phyloP scores from a whole-genome alignment of 306 rosid species.

The Dalbergia cochinchinensis region DNA sequence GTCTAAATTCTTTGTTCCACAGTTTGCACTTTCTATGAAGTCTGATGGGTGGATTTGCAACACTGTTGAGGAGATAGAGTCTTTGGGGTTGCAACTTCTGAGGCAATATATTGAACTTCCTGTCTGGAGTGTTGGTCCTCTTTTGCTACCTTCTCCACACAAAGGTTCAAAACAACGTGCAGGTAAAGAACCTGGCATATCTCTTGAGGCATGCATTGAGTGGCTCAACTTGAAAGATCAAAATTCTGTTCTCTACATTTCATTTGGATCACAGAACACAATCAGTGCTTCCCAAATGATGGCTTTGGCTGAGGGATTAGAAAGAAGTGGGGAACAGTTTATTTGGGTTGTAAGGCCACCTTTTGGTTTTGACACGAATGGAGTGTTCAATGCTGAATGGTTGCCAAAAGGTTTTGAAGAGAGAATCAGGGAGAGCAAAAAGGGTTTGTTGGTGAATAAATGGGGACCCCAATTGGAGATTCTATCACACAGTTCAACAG shows the following conservation, averaged over 20 bases:
- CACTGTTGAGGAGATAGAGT: conserved; percentile 72
- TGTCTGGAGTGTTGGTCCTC: conserved; percentile 68
- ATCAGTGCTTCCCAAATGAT: conserved; percentile 67
- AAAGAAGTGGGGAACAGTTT: conserved; percentile 59
- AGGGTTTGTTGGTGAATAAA: conserved; percentile 61
- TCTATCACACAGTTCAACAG: conserved; percentile 59
- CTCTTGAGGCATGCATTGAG: conserved; percentile 53
- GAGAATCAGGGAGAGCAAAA: conserved; percentile 50
- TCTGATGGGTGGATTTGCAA: conserved; percentile 77
- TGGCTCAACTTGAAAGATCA: conserved; percentile 61
- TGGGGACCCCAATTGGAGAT: conserved; percentile 93
- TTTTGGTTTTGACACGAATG: conserved; percentile 59
- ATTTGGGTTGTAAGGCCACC: conserved; percentile 89
- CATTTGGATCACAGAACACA: conserved; percentile 88
- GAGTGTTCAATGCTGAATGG: conserved; percentile 66
- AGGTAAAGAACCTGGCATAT: conserved; percentile 60
- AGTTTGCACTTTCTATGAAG: conserved; percentile 42
- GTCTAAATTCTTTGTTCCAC: conserved; percentile 59
- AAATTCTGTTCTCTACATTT: conserved; percentile 70
- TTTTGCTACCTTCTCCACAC: conserved; percentile 43
- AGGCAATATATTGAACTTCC: conserved; percentile 54
- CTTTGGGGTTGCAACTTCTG: conserved; percentile 63
- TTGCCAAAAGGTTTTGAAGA: conserved; percentile 75
- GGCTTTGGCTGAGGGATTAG: conserved; percentile 76
- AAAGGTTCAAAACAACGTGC: conserved; percentile 42